phyloP scores from a whole-genome alignment of 768 basidiomycete species.

The Termitomyces sp. region DNA sequence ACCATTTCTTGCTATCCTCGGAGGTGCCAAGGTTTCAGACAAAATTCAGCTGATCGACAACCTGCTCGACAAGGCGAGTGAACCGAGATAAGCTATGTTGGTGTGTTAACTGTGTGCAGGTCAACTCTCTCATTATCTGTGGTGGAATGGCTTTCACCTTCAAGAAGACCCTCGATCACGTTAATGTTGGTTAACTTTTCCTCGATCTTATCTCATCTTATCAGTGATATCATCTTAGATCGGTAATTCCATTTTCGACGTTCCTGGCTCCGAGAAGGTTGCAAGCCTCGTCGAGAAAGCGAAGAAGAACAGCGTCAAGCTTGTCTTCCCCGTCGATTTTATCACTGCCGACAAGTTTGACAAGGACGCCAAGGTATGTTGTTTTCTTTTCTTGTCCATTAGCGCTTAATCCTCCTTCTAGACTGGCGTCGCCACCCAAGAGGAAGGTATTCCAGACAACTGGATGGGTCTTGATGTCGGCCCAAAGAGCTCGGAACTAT shows the following conservation, averaged over 20 bases:
- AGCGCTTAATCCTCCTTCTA: conserved; percentile 23
- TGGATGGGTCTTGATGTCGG: conserved; percentile 97
- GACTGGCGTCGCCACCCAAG: conserved; percentile 75
- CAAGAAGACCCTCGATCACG: conserved; percentile 86
- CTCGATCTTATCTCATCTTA: background rate
- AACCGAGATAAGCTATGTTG: background rate
- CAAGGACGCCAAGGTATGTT: conserved; percentile 77
- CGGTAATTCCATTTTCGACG: conserved; percentile 92
- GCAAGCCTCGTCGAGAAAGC: conserved; percentile 84
- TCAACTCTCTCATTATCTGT: conserved; percentile 92
- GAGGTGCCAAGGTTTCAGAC: conserved; percentile 98
- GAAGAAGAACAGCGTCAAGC: conserved; percentile 84
- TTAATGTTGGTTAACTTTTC: conserved; percentile 43
- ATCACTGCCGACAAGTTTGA: conserved; percentile 94
- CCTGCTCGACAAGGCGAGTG: conserved; percentile 89
- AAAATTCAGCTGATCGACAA: conserved; percentile 99
- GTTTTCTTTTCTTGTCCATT: background rate
- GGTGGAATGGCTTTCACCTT: conserved; percentile 99
- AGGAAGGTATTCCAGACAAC: conserved; percentile 84
- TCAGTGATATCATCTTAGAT: conserved; percentile 50
- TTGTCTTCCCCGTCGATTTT: conserved; percentile 95
- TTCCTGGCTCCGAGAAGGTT: conserved; percentile 86
- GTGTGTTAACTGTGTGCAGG: conserved; percentile 40
- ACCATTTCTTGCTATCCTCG: conserved; percentile 97
- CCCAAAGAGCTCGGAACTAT: conserved; percentile 77